phyloP scores from a whole-genome alignment of 2,329 filamentous ascomycete species.

The Alternaria sp. region DNA sequence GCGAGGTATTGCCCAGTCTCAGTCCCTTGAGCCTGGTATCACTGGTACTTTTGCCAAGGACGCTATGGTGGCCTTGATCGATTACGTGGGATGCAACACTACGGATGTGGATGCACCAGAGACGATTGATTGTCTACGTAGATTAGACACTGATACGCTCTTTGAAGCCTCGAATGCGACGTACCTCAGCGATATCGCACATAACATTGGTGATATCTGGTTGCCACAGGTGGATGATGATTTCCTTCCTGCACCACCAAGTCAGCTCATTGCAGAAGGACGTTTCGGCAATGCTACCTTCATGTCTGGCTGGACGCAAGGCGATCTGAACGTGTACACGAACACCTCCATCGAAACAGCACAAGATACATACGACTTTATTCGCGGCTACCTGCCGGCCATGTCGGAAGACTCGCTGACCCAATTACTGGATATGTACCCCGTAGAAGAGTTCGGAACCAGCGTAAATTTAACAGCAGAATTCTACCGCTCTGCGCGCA shows the following conservation, averaged over 20 bases:
- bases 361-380: conserved; percentile 53
- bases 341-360: conserved; percentile 52
- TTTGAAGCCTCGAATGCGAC: conserved; percentile 57
- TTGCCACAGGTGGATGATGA: conserved; percentile 61
- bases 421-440: conserved; percentile 46
- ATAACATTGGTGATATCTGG: conserved; percentile 61
- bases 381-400: conserved; percentile 53
- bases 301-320: conserved; percentile 58
- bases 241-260: conserved; percentile 59
- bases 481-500: conserved; percentile 60
- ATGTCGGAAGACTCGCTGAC: conserved; percentile 42
- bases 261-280: conserved; percentile 53
- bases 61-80: conserved; percentile 57
- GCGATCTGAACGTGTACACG: conserved; percentile 58
- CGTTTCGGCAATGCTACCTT: conserved; percentile 55
- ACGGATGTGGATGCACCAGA: conserved; percentile 52
- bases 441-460: conserved; percentile 55
- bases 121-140: conserved; percentile 59
- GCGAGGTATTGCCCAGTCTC: conserved; percentile 54
- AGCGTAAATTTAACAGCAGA: conserved; percentile 56
- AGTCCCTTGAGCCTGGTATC: conserved; percentile 62
- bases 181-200: conserved; percentile 49
- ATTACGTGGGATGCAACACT: conserved; percentile 56
- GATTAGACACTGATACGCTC: conserved; percentile 55
- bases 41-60: conserved; percentile 58